Evolutionary conservation across 345 rosid species (phyloP), one percentile per base, ranked within the genome.

Genomic region (Ricinus communis): DNA sequence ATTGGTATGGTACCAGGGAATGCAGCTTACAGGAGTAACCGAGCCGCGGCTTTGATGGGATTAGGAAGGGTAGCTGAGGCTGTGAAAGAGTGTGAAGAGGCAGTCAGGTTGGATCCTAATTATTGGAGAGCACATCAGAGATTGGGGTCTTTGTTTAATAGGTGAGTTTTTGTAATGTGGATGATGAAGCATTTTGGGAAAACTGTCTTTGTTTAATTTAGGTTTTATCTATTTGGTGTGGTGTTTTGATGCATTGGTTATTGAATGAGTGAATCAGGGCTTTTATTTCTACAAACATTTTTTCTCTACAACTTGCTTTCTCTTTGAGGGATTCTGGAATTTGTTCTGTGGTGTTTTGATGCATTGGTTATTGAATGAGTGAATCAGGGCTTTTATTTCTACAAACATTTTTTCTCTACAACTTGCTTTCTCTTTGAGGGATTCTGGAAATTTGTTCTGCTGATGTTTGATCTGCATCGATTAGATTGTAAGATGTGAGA

Each of bases 51-150:
- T 6, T 82, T 93, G 80, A 84, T 83, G 24, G 83, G 82, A 21
- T 76, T 93, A 56, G 89, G 87, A 19, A 80, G 87, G 77, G 41
- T 96, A 65, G 88, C 72, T 0, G 97, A 93, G 76, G 99, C 99
- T 0, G 86, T 96, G 57, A 80, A 62, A 71, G 99, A 89, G 56
- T 91, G 98, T 61, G 95, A 89, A 63, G 87, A 82, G 74, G 97
- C 99, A 1, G 85, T 96, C 54, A 86, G 68, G 62, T 71, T 96
- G 88, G 93, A 96, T 80, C 96, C 96, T 22, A 81, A 74, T 49
- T 87, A 82, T 78, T 72, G 78, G 74, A 91, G 95, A 73, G 98
- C 98, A 69, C 98, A 93, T 77, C 96, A 87, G 71, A 86, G 99
- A 60, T 81, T 96, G 81, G 95, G 83, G 12, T 75, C 91, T 33